Evolutionary conservation across 1,284 basidiomycete species (phyloP).

Genomic region (Taiwanofungus camphoratus): DNA sequence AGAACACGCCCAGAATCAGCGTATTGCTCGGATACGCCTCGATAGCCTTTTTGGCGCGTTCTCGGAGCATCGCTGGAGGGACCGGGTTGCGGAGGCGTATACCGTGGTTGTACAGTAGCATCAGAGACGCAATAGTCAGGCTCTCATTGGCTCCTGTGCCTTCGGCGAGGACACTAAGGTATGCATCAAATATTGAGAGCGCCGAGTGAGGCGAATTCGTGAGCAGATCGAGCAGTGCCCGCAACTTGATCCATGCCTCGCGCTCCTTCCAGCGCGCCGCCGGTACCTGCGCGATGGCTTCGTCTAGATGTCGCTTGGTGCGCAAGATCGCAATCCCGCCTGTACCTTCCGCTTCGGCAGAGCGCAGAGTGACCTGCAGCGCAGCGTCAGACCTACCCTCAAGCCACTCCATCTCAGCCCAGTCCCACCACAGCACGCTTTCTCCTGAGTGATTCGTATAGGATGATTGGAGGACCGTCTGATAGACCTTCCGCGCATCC

Average conservation of each 20-base stretch:
- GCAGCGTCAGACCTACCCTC: constrained; percentile 44
- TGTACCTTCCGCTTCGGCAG: constrained; percentile 45
- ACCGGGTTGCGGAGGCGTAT: constrained; percentile 48
- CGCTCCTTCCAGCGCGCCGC: constrained; percentile 43
- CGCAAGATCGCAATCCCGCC: constrained; percentile 50
- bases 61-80: constrained; percentile 55
- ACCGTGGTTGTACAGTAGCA: constrained; percentile 61
- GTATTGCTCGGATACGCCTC: constrained; percentile 67
- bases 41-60: constrained; percentile 51
- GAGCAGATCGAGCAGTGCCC: constrained; percentile 60
- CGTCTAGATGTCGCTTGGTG: constrained; percentile 53
- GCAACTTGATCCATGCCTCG: constrained; percentile 58
- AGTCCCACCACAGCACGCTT: constrained; percentile 76
- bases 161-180: constrained; percentile 24
- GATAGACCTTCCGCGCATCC: constrained; percentile 82
- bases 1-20: constrained; percentile 67
- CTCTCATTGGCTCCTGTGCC: constrained; percentile 47
- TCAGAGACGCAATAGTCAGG: constrained; percentile 48
- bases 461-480: constrained; percentile 46
- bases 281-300: constrained; percentile 30
- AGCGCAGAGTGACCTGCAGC: constrained; percentile 46
- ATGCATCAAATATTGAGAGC: constrained; percentile 43
- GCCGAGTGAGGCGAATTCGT: constrained; percentile 38
- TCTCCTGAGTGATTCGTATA: constrained; percentile 30
- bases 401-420: constrained; percentile 90